Base-by-base conservation (phyloP, 495 filamentous ascomycete species). In the Penicillium antarcticum region DNA sequence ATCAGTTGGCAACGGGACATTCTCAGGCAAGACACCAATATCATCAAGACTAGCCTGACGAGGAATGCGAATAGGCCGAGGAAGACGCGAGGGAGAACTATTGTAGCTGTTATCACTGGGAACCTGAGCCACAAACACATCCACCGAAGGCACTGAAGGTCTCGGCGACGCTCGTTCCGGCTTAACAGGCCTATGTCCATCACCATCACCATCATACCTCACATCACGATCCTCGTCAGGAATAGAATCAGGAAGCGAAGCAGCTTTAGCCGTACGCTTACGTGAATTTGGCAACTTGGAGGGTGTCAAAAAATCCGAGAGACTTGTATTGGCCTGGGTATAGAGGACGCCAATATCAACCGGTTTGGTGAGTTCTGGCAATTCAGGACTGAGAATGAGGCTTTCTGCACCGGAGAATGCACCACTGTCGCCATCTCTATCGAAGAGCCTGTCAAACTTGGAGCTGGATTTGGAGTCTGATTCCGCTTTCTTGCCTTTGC, bases 181-280 rank as follows among this genome's bases (percentile, higher is more conserved):
- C 3, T 42, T n/a, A 3, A 17, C 23, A 3, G 10, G 34, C 32
- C 26, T 13, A 16, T 17, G 12, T 29, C 43, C 45, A 36, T 24
- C 37, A 33, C 45, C 29, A 3, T 16, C 19, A 4, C 13, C 38
- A 33, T 21, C 10, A 36, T 48, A 34, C 17, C 32, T 34, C 8
- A 42, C 37, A 9, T 42, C 47, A 9, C 37, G 29, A 1, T 56
- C 54, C 9, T 49, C 44, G 21, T 62, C 62, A 1, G 45, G 37
- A 10, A 50, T 57, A 11, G 57, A 59, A 35, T 66, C 61, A 13
- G 65, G 45, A 2, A 70, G 42, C 2, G 58, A 65, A 4, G 65
- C 67, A 35, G 53, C 56, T 18, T 51, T 55, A 5, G 65, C 67
- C 42, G 51, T 62, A 50, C 65, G 55, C 37, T 68, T 68, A 12